Base-by-base conservation (phyloP, 441 rosid genomes). In the Populus hybrid region DNA sequence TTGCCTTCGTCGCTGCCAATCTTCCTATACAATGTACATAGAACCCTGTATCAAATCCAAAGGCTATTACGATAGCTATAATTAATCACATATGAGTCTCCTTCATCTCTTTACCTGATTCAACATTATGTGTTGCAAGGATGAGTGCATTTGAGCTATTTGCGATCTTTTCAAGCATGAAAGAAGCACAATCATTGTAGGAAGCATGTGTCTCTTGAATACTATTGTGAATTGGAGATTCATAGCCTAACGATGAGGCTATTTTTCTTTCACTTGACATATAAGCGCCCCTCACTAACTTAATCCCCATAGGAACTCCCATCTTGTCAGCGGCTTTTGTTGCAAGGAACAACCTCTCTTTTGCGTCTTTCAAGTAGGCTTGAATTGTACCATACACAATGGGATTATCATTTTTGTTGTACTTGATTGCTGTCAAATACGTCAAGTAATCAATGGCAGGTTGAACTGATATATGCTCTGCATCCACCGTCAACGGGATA, bases 371-470 rank as follows among this genome's bases (percentile, higher is more conserved):
- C 81, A 93, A 69, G 80, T 95, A 95, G 0, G 93, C 88, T 76
- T 95, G 99, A 40, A 92, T 82, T 12, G 99, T 95, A 10, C 87
- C 85, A 26, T 88, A 92, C 4, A 95, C 90, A 26, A 90, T 61
- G 0, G 93, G 90, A 46, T 81, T 82, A 28, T 74, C 85, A 21
- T 74, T 81, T 54, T 85, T 80, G 81, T 87, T 92, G 87, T 78
- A 82, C 77, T 46, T 23, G 54, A 87, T 79, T 0, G 97, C 94
- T 0, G 95, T 78, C 4, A 88, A 82, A 72, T 90, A 92, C 0
- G 97, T 86, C 73, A 95, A 79, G 91, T 90, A 93, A 79, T 95
- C 99, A 32, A 95, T 93, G 18, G 93, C 91, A 0, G 99, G 98
- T 72, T 93, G 99, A 73, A 90, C 84, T 6, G 82, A 46, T 0